These are phyloP conservation scores for Sonneratia caseolaris DNA, from an alignment of 345 rosid genomes.

Conservation along the genomic window DNA sequence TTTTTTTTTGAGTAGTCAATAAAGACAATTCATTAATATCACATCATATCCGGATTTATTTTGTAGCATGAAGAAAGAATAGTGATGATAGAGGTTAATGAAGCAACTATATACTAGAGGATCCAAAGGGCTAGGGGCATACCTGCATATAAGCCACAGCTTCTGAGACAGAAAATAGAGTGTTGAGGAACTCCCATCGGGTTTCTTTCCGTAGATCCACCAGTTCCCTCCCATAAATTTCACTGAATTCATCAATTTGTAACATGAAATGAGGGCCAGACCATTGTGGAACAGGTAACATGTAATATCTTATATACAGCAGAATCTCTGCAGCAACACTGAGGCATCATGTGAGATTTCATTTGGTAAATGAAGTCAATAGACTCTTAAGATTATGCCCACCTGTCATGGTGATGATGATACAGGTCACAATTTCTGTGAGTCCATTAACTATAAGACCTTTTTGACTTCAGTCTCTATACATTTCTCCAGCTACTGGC, in stretches of 20 bases:
- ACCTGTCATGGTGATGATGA: background rate
- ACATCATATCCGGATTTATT: background rate
- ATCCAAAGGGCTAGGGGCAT: constrained; percentile 1
- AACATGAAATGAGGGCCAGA: constrained; percentile 20
- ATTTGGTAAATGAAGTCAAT: background rate
- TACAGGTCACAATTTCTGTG: background rate
- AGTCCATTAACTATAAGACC: background rate
- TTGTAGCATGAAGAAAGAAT: background rate
- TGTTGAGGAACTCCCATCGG: constrained; percentile 90
- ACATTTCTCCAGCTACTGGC: background rate
- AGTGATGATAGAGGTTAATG: background rate
- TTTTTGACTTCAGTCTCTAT: background rate
- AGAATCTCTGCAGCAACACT: background rate
- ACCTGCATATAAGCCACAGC: constrained; percentile 96
- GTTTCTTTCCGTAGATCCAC: constrained; percentile 85
- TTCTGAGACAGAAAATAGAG: constrained; percentile 91
- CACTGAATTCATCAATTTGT: constrained; percentile 53
- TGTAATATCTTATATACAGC: background rate
- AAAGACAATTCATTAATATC: too few relatives aligned
- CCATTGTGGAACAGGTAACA: background rate
- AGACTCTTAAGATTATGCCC: background rate
- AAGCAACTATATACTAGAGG: background rate
- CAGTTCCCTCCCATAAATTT: constrained; percentile 88
- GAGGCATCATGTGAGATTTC: background rate
- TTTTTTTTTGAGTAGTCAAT: too few relatives aligned